Evolutionary conservation across 2,329 filamentous ascomycete species (phyloP).

Genomic region (Hypoxylon sp.): DNA sequence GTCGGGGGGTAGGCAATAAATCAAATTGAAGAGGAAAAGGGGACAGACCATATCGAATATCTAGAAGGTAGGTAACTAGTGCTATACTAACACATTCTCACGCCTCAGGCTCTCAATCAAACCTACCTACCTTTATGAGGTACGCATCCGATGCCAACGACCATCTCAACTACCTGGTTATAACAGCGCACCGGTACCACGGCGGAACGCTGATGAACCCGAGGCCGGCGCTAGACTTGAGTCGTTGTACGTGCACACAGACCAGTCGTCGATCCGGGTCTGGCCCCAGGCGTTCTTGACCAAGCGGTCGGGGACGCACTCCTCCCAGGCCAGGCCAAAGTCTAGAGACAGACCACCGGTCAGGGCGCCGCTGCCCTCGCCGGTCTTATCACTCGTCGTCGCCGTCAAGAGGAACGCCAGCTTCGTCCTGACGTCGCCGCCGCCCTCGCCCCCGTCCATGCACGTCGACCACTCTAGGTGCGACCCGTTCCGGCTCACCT

Average conservation of each 20-base stretch:
- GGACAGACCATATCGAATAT: too few species aligned
- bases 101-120: too few species aligned
- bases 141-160: background rate
- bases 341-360: conserved; percentile 22
- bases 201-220: conserved; percentile 6
- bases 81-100: too few species aligned
- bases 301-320: conserved; percentile 20
- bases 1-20: too few species aligned
- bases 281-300: conserved; percentile 29
- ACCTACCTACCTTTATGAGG: too few species aligned
- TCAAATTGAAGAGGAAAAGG: too few species aligned
- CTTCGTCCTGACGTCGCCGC: conserved; percentile 31
- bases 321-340: conserved; percentile 31
- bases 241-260: conserved; percentile 25
- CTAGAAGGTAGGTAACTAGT: too few species aligned
- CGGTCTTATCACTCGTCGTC: conserved; percentile 26
- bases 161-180: background rate
- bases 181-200: conserved; percentile 4
- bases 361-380: conserved; percentile 22
- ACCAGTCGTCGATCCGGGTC: conserved; percentile 30
- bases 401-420: conserved; percentile 17
- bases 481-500: conserved; percentile 6
- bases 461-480: conserved; percentile 30
- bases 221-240: conserved; percentile 13
- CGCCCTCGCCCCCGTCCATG: conserved; percentile 33